Conservation (phyloP, 305 asterid genomes). For the Petunia hybrid region DNA sequence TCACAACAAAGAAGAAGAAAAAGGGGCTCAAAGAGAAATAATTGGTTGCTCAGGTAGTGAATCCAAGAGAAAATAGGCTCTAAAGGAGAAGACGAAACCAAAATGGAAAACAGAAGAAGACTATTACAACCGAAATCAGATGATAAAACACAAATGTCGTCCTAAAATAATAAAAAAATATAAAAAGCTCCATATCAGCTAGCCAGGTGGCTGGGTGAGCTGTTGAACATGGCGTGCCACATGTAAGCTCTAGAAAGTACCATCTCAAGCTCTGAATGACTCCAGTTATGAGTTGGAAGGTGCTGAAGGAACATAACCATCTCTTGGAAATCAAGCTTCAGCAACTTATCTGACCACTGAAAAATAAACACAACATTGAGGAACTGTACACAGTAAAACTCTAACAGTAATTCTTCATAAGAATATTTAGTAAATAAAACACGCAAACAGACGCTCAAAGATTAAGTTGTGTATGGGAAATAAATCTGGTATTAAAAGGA, state of each 20-base stretch:
- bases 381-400: background rate
- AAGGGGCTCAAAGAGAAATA: background rate
- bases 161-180: background rate
- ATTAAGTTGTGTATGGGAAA: slow-evolving; percentile 5
- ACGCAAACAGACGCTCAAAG: background rate
- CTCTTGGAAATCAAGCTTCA: slow-evolving; percentile 92
- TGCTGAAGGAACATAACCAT: slow-evolving; percentile 99
- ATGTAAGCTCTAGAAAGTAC: slow-evolving; percentile 93
- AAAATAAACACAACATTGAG: background rate
- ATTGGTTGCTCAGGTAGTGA: background rate
- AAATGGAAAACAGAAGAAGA: background rate
- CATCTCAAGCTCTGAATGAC: slow-evolving; percentile 79
- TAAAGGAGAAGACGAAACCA: slow-evolving; percentile 13
- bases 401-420: background rate
- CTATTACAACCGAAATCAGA: background rate
- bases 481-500: background rate
- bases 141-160: background rate
- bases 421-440: background rate
- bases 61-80: background rate
- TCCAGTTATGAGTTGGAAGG: slow-evolving; percentile 90
- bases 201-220: slow-evolving; percentile 93
- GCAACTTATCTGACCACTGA: slow-evolving; percentile 91
- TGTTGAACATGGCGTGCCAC: slow-evolving; percentile 97
- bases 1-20: background rate
- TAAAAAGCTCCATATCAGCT: slow-evolving; percentile 48